These are phyloP conservation scores for Aspergillus latus DNA, from an alignment of 2,329 filamentous ascomycete genomes.

Conservation along the genomic window DNA sequence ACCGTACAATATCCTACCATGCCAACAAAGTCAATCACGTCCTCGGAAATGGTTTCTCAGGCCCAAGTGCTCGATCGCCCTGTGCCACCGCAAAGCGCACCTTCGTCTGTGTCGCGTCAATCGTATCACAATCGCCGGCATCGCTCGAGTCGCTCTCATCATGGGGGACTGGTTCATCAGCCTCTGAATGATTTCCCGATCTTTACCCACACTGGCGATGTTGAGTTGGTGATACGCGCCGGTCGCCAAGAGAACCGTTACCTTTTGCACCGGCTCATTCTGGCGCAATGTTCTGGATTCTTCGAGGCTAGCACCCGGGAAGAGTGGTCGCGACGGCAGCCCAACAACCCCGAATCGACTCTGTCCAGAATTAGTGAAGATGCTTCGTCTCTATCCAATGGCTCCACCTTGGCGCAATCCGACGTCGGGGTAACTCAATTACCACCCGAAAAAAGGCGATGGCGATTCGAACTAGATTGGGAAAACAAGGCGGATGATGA, in stretches of 20 bases:
- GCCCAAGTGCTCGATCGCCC: slow-evolving; percentile 52
- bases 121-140: slow-evolving; percentile 62
- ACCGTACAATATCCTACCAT: slow-evolving; percentile 21
- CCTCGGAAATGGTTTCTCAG: slow-evolving; percentile 40
- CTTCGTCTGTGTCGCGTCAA: slow-evolving; percentile 65
- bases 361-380: slow-evolving; percentile 39
- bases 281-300: slow-evolving; percentile 88
- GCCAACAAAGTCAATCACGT: slow-evolving; percentile 19
- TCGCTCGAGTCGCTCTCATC: slow-evolving; percentile 78
- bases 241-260: slow-evolving; percentile 76
- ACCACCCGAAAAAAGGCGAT: slow-evolving; percentile 59
- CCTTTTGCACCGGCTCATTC: slow-evolving; percentile 79
- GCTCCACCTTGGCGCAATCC: slow-evolving; percentile 39
- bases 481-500: slow-evolving; percentile 68
- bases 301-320: slow-evolving; percentile 78
- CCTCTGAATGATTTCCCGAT: slow-evolving; percentile 90
- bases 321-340: slow-evolving; percentile 67
- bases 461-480: slow-evolving; percentile 86
- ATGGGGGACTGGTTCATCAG: slow-evolving; percentile 66
- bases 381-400: slow-evolving; percentile 35
- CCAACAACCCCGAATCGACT: slow-evolving; percentile 38
- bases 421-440: slow-evolving; percentile 39
- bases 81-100: slow-evolving; percentile 59
- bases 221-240: slow-evolving; percentile 78
- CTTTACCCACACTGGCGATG: slow-evolving; percentile 86